Percentiles rank a stretch among this genome's conserved stretches.
These are phyloP conservation scores for Hypoxylon trugodes DNA, from an alignment of 495 filamentous ascomycete species.

Conservation along the genomic window DNA sequence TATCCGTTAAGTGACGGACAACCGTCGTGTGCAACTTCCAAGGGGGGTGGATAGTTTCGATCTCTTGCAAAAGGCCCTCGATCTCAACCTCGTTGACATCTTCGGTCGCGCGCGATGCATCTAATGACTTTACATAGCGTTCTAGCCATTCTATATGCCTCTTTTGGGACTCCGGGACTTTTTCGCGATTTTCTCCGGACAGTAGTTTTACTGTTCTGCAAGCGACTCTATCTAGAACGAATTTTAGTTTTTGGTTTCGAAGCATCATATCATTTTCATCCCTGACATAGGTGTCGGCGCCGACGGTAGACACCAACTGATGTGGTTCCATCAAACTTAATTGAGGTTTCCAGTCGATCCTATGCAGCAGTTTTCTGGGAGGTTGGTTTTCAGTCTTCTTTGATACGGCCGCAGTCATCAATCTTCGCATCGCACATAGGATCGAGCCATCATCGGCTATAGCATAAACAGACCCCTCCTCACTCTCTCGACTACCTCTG, in stretches of 20 bases:
- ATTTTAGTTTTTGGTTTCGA: slow-evolving; percentile 27
- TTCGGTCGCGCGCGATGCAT: background rate
- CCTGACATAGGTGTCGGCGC: slow-evolving; percentile 22
- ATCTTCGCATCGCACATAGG: slow-evolving; percentile 34
- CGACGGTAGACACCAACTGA: slow-evolving; percentile 25
- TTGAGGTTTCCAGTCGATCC: slow-evolving; percentile 46
- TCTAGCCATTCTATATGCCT: slow-evolving; percentile 42
- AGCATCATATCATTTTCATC: slow-evolving; percentile 25
- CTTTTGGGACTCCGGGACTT: slow-evolving; percentile 14
- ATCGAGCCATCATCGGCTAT: slow-evolving; percentile 41
- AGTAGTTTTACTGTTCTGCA: slow-evolving; percentile 24
- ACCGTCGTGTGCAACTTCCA: slow-evolving; percentile 42
- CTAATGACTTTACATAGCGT: slow-evolving; percentile 19
- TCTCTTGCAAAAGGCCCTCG: slow-evolving; percentile 21
- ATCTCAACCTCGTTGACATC: slow-evolving; percentile 29
- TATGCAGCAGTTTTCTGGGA: slow-evolving; percentile 39
- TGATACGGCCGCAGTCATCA: slow-evolving; percentile 32
- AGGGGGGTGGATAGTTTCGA: slow-evolving; percentile 28
- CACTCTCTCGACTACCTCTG: slow-evolving; percentile 11
- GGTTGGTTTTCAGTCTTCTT: slow-evolving; percentile 4
- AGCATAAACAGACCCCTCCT: slow-evolving; percentile 35
- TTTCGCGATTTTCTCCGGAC: slow-evolving; percentile 11
- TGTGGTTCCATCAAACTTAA: slow-evolving; percentile 38
- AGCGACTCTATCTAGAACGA: slow-evolving; percentile 23
- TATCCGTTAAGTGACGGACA: slow-evolving; percentile 44